Base-by-base conservation (phyloP, 1,284 basidiomycete genomes). In the Fomitopsis palustris region DNA sequence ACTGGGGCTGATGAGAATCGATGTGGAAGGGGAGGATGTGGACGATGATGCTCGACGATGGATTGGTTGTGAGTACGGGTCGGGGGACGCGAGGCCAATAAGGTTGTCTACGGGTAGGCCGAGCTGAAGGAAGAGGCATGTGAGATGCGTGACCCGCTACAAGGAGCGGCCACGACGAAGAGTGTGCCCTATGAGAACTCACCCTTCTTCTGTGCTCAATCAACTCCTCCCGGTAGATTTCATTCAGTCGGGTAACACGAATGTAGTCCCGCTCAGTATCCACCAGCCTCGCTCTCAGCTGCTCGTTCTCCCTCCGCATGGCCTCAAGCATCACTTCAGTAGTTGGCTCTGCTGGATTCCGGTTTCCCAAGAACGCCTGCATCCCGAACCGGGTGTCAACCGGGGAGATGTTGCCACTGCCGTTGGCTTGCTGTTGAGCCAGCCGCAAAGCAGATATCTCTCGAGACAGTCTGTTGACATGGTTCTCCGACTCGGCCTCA, bases 181-280 rank as follows among this genome's bases (percentile, higher is more conserved):
- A 60, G 53, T 52, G 49, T 12, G 23, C 21, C 23, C 23, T n/a
- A 8, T 21, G n/a, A 16, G 7, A 7, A 80, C 89, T 74, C 71
- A 92, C 90, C 70, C 89, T 76, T 66, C 84, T 76, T 58, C 91
- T 75, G 69, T 90, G 84, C 47, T 90, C 85, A 60, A 93, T 86
- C 60, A 93, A 73, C 71, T 93, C 90, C 71, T 92, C 89, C 33
- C 90, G 78, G 67, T 92, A 93, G 3, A 91, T 80, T 66, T 93
- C 90, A 62, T 92, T 92, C 67, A 92, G 72, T 64, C 90, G 74
- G 56, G 83, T 79, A 55, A 90, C 80, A 31, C 87, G 81, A 61
- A 90, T 81, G 68, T 85, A 92, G 62, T 90, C 87, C 59, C 87
- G 74, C 72, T 93, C 91, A 2, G 85, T 86, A 49, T 87, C 86